Evolutionary conservation across 108 stramenopile species (phyloP).

Genomic region (Nitzschia putrida): DNA sequence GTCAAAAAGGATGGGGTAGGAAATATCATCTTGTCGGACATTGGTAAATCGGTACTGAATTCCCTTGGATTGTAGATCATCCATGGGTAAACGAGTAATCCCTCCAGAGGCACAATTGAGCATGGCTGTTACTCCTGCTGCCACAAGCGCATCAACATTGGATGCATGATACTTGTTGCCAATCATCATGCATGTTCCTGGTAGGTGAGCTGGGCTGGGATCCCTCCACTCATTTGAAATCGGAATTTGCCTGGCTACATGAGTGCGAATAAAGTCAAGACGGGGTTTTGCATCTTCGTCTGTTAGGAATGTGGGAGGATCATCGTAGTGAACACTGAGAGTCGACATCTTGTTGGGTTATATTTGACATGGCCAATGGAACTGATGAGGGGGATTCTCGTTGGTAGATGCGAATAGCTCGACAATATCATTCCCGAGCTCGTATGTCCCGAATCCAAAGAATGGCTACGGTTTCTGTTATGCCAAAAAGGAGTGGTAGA

Average conservation of each 20-base stretch:
- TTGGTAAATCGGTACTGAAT: constrained; percentile 76
- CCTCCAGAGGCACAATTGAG: constrained; percentile 79
- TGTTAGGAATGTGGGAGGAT: constrained; percentile 4
- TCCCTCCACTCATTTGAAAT: constrained; percentile 43
- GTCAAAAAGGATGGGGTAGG: constrained; percentile 70
- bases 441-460: no score
- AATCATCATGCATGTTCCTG: constrained; percentile 54
- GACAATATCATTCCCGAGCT: no score
- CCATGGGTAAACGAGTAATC: constrained; percentile 64
- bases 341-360: no score
- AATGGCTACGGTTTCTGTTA: no score
- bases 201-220: constrained; percentile 6
- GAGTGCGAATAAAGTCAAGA: constrained; percentile 46
- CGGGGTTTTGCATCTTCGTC: constrained; percentile 30
- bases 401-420: no score
- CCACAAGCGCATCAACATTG: constrained; percentile 51
- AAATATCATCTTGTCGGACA: constrained; percentile 61
- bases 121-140: constrained; percentile 65
- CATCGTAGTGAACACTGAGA: background rate
- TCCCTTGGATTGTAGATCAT: constrained; percentile 58
- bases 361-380: no score
- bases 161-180: constrained; percentile 67
- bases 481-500: no score
- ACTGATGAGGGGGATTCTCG: no score
- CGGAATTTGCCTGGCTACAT: constrained; percentile 57